A percentile compares a stretch with the other conserved stretches of the same genome.
phyloP scores from a whole-genome alignment of 2,329 filamentous ascomycete species.

The Pseudogymnoascus verrucosus region DNA sequence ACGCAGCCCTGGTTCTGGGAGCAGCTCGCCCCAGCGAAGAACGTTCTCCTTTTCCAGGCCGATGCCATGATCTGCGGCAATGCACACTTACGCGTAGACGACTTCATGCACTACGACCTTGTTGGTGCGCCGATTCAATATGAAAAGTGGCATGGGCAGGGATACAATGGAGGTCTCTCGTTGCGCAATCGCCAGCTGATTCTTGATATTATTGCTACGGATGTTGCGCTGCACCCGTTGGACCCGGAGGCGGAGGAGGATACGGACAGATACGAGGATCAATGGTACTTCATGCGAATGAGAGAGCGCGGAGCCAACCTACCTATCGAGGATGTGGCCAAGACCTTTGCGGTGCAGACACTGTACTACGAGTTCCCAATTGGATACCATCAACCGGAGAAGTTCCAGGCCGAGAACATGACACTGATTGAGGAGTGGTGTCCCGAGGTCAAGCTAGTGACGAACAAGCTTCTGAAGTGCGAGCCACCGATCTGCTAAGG shows the following conservation, averaged over 20 bases:
- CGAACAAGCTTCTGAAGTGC: conserved; percentile 3
- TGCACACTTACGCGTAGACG: conserved; percentile 18
- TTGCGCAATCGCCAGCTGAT: conserved; percentile 28
- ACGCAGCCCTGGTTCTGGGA: conserved; percentile 28
- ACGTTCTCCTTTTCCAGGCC: conserved; percentile 27
- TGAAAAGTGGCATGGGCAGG: conserved; percentile 13
- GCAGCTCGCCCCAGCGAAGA: conserved; percentile 25
- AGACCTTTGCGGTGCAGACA: conserved; percentile 18
- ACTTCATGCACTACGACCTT: conserved; percentile 27
- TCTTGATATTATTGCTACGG: conserved; percentile 16
- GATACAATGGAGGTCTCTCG: conserved; percentile 27
- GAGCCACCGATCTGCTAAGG: conserved; percentile 5
- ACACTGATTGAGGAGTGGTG: conserved; percentile 26
- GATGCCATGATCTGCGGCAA: conserved; percentile 27
- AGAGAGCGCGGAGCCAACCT: conserved; percentile 18
- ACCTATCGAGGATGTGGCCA: conserved; percentile 16
- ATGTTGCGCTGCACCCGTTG: conserved; percentile 18
- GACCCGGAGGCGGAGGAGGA: conserved; percentile 16
- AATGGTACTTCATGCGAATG: conserved; percentile 25
- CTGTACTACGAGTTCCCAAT: conserved; percentile 14
- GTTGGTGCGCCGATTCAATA: conserved; percentile 29
- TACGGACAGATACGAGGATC: conserved; percentile 22
- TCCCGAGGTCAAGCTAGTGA: conserved; percentile 19
- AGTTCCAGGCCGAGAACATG: conserved; percentile 19
- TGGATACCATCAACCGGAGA: conserved; percentile 15